These are phyloP conservation scores for Kregervanrija pseudodelftensis DNA, from an alignment of 805 yeast genomes.

Conservation along the genomic window DNA sequence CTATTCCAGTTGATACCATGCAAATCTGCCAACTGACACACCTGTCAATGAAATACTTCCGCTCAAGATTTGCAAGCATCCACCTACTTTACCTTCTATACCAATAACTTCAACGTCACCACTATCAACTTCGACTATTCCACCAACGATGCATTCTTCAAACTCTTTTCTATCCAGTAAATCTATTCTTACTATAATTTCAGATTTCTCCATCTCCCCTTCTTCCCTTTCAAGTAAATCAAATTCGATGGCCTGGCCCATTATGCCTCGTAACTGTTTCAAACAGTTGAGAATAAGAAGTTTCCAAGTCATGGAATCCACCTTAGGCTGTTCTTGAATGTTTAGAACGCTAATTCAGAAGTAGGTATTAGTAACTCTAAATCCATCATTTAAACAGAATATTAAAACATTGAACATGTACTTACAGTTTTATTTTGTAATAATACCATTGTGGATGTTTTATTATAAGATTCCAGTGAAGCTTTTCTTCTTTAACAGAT, in stretches of 20 bases:
- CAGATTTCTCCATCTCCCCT: neutral
- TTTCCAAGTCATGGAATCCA: slow-evolving; percentile 23
- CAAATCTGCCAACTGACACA: slow-evolving; percentile 18
- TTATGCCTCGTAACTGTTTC: slow-evolving; percentile 18
- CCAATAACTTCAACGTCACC: slow-evolving; percentile 4
- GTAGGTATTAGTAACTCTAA: too few species aligned
- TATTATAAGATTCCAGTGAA: too few species aligned
- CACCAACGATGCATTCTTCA: slow-evolving; percentile 13
- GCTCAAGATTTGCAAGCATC: slow-evolving; percentile 9
- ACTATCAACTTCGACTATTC: slow-evolving; percentile 7
- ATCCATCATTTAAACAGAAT: too few species aligned
- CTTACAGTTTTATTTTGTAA: too few species aligned
- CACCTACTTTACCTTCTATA: slow-evolving; percentile 2
- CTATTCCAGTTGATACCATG: slow-evolving; percentile 9
- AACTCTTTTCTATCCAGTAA: slow-evolving; percentile 14
- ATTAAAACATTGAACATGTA: too few species aligned
- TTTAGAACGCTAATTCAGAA: too few species aligned
- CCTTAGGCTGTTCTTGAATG: too few species aligned
- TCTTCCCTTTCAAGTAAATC: slow-evolving; percentile 14
- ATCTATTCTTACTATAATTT: slow-evolving; percentile 18
- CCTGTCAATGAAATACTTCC: slow-evolving; percentile 19
- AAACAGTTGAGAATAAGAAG: slow-evolving; percentile 15
- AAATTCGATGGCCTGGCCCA: slow-evolving; percentile 22
- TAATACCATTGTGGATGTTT: too few species aligned
- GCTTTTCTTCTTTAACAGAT: too few species aligned